Conservation (phyloP, 768 basidiomycete genomes). For the Leccinum longicurvipes region DNA sequence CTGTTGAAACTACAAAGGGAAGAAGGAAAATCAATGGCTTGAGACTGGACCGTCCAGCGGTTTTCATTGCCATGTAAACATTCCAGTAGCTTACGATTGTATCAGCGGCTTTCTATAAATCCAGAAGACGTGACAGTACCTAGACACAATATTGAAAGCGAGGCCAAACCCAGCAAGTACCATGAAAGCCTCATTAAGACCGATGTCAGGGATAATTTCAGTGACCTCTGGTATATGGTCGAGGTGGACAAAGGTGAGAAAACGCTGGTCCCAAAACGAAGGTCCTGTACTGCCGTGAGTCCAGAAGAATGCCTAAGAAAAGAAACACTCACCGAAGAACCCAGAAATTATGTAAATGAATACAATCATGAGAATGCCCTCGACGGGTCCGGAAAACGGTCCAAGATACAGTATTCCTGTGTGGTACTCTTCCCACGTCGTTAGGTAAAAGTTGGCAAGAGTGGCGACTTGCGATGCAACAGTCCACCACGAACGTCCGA, state of each 20-base stretch:
- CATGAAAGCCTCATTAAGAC: constrained; percentile 88
- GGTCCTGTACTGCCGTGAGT: constrained; percentile 49
- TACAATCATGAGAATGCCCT: constrained; percentile 88
- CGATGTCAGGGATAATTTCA: constrained; percentile 56
- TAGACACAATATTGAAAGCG: constrained; percentile 74
- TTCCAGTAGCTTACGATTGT: constrained; percentile 63
- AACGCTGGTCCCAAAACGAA: constrained; percentile 72
- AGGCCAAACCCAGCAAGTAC: constrained; percentile 67
- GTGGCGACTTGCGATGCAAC: constrained; percentile 76
- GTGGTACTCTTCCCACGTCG: constrained; percentile 84
- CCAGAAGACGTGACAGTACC: constrained; percentile 35
- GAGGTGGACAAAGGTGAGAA: constrained; percentile 57
- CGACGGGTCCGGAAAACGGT: constrained; percentile 92
- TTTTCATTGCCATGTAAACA: constrained; percentile 60
- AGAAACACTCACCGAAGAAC: constrained; percentile 51
- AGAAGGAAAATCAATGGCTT: constrained; percentile 71
- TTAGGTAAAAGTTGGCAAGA: constrained; percentile 68
- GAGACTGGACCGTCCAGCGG: constrained; percentile 39
- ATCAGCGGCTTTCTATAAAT: constrained; percentile 3
- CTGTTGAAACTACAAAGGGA: constrained; percentile 71
- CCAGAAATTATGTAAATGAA: constrained; percentile 77
- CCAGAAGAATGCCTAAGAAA: neutral
- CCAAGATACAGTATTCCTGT: constrained; percentile 92
- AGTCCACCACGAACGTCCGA: constrained; percentile 97
- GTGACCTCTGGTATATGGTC: constrained; percentile 48